These are phyloP conservation scores for Incumbomyces lentus DNA, from an alignment of 2,329 filamentous ascomycete genomes.

Conservation along the genomic window DNA sequence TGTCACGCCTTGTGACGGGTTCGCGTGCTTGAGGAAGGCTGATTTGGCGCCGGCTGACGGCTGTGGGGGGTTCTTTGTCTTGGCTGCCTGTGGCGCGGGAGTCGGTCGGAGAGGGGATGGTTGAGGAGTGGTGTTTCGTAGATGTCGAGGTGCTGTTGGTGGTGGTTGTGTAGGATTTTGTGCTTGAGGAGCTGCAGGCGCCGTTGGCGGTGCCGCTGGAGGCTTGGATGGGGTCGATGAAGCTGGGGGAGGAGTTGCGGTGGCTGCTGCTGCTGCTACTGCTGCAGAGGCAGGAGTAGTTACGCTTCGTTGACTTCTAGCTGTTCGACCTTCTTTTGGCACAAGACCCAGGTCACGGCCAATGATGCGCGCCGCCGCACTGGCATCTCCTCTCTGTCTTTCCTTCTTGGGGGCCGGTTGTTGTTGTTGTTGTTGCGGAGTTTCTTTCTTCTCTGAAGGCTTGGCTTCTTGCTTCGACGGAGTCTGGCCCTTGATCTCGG, in stretches of 20 bases:
- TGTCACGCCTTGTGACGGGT: slow-evolving; percentile 83
- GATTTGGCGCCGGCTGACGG: slow-evolving; percentile 46
- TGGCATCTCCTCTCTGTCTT: slow-evolving; percentile 43
- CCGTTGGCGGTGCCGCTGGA: too few relatives aligned
- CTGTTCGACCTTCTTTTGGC: slow-evolving; percentile 16
- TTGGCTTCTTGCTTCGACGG: slow-evolving; percentile 27
- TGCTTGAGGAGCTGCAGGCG: not conserved
- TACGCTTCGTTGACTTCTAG: slow-evolving; percentile 11
- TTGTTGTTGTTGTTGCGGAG: slow-evolving; percentile 19
- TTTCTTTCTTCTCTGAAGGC: slow-evolving; percentile 20
- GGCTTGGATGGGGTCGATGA: too few relatives aligned
- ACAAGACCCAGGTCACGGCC: slow-evolving; percentile 51
- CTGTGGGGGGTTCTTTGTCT: slow-evolving; percentile 23
- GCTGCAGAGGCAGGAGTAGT: slow-evolving; percentile 12
- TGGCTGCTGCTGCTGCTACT: slow-evolving; percentile 17
- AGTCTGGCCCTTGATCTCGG: slow-evolving; percentile 25
- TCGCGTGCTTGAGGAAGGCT: slow-evolving; percentile 72
- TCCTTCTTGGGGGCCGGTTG: slow-evolving; percentile 35
- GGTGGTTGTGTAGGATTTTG: slow-evolving; percentile 22
- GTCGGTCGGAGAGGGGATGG: slow-evolving; percentile 3
- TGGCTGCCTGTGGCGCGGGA: slow-evolving; percentile 8
- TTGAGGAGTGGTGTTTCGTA: slow-evolving; percentile 11
- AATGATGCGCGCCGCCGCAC: slow-evolving; percentile 47
- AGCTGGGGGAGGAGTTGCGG: slow-evolving; percentile 8
- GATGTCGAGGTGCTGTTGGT: slow-evolving; percentile 18